A percentile compares a stretch with the other conserved stretches of the same genome.
Evolutionary conservation across 225 moss, liverwort and hornwort species (phyloP).

Genomic region (Polytrichum formosum): DNA sequence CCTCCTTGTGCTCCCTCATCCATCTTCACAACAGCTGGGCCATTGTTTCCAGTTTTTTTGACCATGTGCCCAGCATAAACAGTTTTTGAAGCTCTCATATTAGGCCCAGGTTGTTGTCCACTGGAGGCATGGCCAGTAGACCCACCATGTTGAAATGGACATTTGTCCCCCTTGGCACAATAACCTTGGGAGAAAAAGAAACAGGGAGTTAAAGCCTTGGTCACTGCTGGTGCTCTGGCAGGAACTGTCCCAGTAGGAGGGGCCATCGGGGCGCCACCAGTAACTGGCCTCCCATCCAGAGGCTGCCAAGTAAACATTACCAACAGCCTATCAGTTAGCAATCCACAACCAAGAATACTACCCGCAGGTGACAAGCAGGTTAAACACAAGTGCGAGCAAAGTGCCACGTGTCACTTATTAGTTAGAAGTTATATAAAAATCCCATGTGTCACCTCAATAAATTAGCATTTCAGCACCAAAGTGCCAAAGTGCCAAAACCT

Average conservation of each 20-base stretch:
- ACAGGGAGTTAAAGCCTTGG: constrained; percentile 16
- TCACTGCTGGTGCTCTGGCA: constrained; percentile 2
- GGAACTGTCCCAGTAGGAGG: not conserved
- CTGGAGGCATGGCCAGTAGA: not conserved
- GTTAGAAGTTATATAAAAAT: too few relatives aligned
- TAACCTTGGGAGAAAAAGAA: constrained; percentile 23
- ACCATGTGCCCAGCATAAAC: not conserved
- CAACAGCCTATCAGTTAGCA: too few relatives aligned
- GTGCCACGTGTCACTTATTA: too few relatives aligned
- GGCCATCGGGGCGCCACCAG: not conserved
- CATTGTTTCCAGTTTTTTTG: not conserved
- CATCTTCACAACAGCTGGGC: constrained; percentile 3
- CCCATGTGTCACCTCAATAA: too few relatives aligned
- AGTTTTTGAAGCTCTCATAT: constrained; percentile 1
- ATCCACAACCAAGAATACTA: too few relatives aligned
- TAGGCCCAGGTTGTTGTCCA: constrained; percentile 1
- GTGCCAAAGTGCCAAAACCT: too few relatives aligned
- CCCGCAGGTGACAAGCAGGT: too few relatives aligned
- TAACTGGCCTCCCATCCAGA: constrained; percentile 49
- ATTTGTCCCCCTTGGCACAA: constrained; percentile 22
- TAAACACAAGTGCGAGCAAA: too few relatives aligned
- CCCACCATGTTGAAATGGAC: constrained; percentile 15
- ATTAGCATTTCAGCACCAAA: too few relatives aligned
- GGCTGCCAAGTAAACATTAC: constrained; percentile 26
- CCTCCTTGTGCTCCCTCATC: not conserved